Percentiles rank a stretch among this genome's conserved stretches.
These are phyloP conservation scores for Nannizzia gypsea DNA, from an alignment of 2,329 filamentous ascomycete genomes.

Conservation along the genomic window DNA sequence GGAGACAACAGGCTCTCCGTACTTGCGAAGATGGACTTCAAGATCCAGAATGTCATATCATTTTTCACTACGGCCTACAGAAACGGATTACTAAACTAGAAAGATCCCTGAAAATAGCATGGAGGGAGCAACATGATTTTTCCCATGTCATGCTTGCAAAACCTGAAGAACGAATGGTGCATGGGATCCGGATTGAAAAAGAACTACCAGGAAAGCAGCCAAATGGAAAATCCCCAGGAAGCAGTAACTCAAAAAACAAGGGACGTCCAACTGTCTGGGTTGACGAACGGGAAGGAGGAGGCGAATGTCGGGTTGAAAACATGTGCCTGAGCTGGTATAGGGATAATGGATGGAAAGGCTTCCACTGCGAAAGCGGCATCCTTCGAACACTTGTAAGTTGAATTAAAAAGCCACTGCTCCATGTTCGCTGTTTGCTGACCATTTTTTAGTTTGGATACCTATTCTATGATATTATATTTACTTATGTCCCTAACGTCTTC, in stretches of 20 bases:
- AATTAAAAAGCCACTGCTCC: background rate
- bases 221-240: slow-evolving; percentile 15
- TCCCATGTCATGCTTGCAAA: slow-evolving; percentile 67
- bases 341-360: slow-evolving; percentile 78
- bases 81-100: slow-evolving; percentile 90
- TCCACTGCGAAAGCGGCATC: slow-evolving; percentile 84
- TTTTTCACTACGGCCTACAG: slow-evolving; percentile 88
- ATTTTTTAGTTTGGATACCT: slow-evolving; percentile 57
- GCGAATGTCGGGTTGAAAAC: slow-evolving; percentile 76
- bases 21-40: slow-evolving; percentile 83
- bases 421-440: background rate
- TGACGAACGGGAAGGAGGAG: slow-evolving; percentile 56
- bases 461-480: slow-evolving; percentile 85
- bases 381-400: slow-evolving; percentile 58
- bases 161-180: slow-evolving; percentile 60
- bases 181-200: slow-evolving; percentile 66
- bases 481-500: slow-evolving; percentile 92
- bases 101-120: slow-evolving; percentile 66
- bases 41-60: slow-evolving; percentile 78
- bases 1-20: slow-evolving; percentile 60
- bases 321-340: slow-evolving; percentile 90
- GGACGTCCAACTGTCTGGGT: slow-evolving; percentile 66
- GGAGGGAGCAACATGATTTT: slow-evolving; percentile 85
- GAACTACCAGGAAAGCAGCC: slow-evolving; percentile 25
- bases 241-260: slow-evolving; percentile 11